Percentiles rank a stretch among this genome's conserved stretches.
These are phyloP conservation scores for Schizonepeta tenuifolia DNA, from an alignment of 257 asterid species.

Conservation along the genomic window DNA sequence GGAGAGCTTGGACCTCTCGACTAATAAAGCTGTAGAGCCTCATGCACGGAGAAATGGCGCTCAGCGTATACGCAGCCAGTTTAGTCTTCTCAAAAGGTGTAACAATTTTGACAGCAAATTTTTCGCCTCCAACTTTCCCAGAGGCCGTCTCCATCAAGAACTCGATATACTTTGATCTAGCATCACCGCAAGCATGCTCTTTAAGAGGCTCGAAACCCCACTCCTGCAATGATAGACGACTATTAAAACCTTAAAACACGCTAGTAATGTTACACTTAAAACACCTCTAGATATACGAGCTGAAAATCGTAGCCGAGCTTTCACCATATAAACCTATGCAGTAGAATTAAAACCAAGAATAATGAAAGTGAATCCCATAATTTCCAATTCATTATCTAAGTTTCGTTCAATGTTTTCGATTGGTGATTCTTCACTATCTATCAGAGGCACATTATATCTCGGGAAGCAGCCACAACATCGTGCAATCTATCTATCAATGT, in stretches of 20 bases:
- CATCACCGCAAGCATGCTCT: constrained; percentile 43
- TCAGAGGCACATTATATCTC: background rate
- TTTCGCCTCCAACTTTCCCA: constrained; percentile 65
- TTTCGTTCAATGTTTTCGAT: background rate
- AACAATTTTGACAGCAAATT: constrained; percentile 52
- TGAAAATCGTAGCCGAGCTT: background rate
- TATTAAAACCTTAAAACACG: background rate
- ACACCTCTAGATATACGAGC: background rate
- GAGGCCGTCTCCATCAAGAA: constrained; percentile 71
- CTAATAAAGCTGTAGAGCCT: constrained; percentile 61
- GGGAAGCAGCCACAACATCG: background rate
- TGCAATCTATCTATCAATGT: background rate
- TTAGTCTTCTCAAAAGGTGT: constrained; percentile 78
- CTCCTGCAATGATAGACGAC: constrained; percentile 42
- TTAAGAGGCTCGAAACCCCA: constrained; percentile 75
- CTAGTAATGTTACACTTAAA: background rate
- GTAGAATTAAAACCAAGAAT: background rate
- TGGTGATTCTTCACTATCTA: background rate
- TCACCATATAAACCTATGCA: background rate
- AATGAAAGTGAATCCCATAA: background rate
- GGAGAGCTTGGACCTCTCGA: constrained; percentile 50
- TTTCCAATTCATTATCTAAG: background rate
- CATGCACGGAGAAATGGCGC: constrained; percentile 77
- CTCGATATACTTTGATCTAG: constrained; percentile 55
- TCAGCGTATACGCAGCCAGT: constrained; percentile 65